Percentiles rank a stretch among this genome's conserved stretches.
Evolutionary conservation across 305 asterid species (phyloP).

Genomic region (Caryopteris hybrid): DNA sequence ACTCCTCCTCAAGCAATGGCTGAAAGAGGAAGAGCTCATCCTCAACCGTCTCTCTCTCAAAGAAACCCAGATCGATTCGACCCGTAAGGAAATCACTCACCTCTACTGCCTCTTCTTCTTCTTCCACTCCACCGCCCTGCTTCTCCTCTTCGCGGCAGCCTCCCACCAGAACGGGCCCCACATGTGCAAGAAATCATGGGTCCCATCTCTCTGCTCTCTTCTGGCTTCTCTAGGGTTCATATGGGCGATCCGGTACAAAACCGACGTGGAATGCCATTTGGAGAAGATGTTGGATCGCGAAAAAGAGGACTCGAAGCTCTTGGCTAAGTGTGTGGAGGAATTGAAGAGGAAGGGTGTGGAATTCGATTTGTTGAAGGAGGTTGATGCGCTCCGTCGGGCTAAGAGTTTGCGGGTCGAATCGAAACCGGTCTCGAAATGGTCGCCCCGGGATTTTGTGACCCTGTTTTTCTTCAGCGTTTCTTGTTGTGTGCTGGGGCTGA

Average conservation of each 20-base stretch:
- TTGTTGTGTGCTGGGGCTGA: conserved; percentile 57
- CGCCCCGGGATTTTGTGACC: conserved; percentile 60
- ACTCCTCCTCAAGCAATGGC: conserved; percentile 86
- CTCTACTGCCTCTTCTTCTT: conserved; percentile 69
- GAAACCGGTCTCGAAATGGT: conserved; percentile 59
- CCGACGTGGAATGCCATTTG: conserved; percentile 52
- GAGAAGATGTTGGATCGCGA: conserved; percentile 71
- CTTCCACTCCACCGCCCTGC: conserved; percentile 73
- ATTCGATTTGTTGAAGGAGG: conserved; percentile 82
- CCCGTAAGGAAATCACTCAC: conserved; percentile 57
- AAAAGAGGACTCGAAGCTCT: conserved; percentile 58
- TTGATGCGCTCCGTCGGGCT: conserved; percentile 82
- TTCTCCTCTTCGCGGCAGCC: conserved; percentile 62
- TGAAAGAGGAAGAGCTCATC: conserved; percentile 75
- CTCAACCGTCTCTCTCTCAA: conserved; percentile 68
- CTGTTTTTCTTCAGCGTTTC: conserved; percentile 61
- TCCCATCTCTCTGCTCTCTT: conserved; percentile 71
- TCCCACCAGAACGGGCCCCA: conserved; percentile 7
- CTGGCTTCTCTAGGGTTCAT: conserved; percentile 62
- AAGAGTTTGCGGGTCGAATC: conserved; percentile 77
- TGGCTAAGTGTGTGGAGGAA: conserved; percentile 75
- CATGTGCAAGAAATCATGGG: conserved; percentile 58
- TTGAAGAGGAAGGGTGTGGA: conserved; percentile 67
- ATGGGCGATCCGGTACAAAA: conserved; percentile 81
- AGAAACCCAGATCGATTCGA: conserved; percentile 60